Conservation (phyloP, 1,284 basidiomycete species). For the Heterobasidion annosum region DNA sequence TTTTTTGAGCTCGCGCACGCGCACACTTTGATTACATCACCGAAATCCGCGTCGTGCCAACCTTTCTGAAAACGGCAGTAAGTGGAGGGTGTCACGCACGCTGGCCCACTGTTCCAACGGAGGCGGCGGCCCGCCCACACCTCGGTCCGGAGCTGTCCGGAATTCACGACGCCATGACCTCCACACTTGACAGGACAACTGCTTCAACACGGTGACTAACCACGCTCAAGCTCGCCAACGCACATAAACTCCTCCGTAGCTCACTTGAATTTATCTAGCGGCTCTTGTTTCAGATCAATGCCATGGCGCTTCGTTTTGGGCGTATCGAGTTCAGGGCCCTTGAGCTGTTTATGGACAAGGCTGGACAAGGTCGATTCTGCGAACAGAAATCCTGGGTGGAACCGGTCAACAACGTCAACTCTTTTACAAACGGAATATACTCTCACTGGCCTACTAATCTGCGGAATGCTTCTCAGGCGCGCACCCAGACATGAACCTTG, state of each 20-base stretch:
- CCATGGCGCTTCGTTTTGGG: not conserved
- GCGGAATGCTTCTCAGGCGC: not conserved
- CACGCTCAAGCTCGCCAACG: too few species aligned
- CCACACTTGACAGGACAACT: too few species aligned
- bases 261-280: too few species aligned
- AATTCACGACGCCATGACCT: not conserved
- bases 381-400: not conserved
- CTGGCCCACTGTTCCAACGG: not conserved
- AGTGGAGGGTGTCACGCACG: not conserved
- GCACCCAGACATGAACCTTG: not conserved
- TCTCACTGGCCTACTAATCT: not conserved
- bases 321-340: not conserved
- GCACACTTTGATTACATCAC: too few species aligned
- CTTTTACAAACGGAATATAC: not conserved
- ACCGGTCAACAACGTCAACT: not conserved
- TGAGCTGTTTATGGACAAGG: not conserved
- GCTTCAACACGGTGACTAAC: too few species aligned
- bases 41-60: too few species aligned
- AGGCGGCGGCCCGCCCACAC: not conserved
- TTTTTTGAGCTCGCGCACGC: too few species aligned
- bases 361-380: not conserved
- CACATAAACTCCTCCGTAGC: too few species aligned
- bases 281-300: too few species aligned
- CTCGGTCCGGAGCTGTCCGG: not conserved
- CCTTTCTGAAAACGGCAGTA: not conserved